Percentiles rank a stretch among this genome's conserved stretches.
Conservation (phyloP, 2,329 filamentous ascomycete genomes). For the Aspergillus sergii region DNA sequence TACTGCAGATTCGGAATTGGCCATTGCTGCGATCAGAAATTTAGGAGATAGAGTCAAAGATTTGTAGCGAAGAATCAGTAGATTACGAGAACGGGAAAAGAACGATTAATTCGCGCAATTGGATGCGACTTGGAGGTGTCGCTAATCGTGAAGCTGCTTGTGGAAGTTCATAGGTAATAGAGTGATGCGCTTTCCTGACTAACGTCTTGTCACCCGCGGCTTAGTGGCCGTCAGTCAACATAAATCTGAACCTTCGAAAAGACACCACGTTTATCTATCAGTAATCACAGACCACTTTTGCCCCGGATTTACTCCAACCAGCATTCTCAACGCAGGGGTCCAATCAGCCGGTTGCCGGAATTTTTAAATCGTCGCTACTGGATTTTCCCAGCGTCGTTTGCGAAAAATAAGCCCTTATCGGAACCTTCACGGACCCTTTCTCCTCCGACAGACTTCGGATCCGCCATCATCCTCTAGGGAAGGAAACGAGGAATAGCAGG, state of each 20-base stretch:
- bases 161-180: background rate
- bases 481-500: background rate
- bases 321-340: background rate
- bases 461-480: background rate
- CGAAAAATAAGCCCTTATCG: constrained; percentile 3
- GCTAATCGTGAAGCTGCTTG: background rate
- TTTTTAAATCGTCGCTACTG: background rate
- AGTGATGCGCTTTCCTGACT: constrained; percentile 11
- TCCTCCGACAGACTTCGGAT: background rate
- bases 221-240: constrained; percentile 22
- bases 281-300: constrained; percentile 15
- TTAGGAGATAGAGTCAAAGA: background rate
- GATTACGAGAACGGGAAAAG: background rate
- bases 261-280: constrained; percentile 33
- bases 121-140: background rate
- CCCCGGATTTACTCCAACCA: constrained; percentile 14
- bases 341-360: background rate
- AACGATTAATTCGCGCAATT: background rate
- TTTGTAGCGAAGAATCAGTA: background rate
- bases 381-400: constrained; percentile 2
- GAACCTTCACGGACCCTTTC: background rate
- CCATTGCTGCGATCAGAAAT: constrained; percentile 24
- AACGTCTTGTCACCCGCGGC: constrained; percentile 15
- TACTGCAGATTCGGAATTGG: constrained; percentile 28
- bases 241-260: constrained; percentile 21